Conservation (phyloP, 495 filamentous ascomycete species). For the Lasiosphaeria ovina region DNA sequence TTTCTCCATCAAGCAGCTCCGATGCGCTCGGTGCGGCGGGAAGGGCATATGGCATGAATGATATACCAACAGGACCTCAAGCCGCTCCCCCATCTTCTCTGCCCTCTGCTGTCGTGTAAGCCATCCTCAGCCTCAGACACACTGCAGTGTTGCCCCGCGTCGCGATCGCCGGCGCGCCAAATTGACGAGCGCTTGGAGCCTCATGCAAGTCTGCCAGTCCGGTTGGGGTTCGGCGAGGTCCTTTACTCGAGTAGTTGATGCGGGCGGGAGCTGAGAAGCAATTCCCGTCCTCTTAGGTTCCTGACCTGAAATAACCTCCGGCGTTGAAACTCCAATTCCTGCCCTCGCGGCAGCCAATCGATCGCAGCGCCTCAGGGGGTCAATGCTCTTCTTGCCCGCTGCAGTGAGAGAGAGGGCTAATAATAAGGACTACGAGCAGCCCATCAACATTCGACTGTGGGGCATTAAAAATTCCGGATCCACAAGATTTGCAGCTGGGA, state of each 20-base stretch:
- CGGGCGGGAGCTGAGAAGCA: too few relatives aligned
- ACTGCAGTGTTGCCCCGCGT: not conserved
- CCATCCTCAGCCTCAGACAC: not conserved
- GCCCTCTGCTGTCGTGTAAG: too few relatives aligned
- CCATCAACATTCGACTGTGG: not conserved
- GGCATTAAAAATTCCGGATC: conserved; percentile 15
- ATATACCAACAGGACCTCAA: conserved; percentile 6
- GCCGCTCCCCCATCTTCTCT: not conserved
- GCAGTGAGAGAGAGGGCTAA: too few relatives aligned
- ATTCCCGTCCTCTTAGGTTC: too few relatives aligned
- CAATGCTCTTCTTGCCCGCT: not conserved
- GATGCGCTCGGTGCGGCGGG: not conserved
- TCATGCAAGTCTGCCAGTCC: conserved; percentile 20
- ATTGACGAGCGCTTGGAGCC: conserved; percentile 18
- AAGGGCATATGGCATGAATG: conserved; percentile 27
- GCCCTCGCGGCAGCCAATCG: too few relatives aligned
- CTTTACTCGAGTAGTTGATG: too few relatives aligned
- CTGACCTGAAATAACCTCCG: too few relatives aligned
- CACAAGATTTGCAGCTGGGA: conserved; percentile 14
- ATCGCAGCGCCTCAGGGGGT: not conserved
- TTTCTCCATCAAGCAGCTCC: not conserved
- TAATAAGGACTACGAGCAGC: too few relatives aligned
- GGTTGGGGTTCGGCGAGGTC: not conserved
- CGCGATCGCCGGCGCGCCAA: not conserved
- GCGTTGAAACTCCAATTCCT: too few relatives aligned